Conservation (phyloP, 106 monocot genomes). For the Dendrobium nobile region DNA sequence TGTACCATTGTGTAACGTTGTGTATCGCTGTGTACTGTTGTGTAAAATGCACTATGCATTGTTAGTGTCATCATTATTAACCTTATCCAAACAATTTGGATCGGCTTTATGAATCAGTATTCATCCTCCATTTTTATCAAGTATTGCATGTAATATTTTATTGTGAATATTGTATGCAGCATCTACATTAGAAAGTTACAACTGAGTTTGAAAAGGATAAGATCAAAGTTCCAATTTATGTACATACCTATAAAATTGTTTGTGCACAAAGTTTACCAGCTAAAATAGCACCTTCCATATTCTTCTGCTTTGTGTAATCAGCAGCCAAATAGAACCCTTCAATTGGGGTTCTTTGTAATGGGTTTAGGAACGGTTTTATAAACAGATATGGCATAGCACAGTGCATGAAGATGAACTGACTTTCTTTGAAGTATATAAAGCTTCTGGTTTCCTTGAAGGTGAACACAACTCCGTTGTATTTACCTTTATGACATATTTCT, state of each 20-base stretch:
- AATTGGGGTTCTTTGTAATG: constrained; percentile 87
- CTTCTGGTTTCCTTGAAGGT: not conserved
- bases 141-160: not conserved
- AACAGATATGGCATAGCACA: constrained; percentile 52
- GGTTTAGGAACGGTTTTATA: constrained; percentile 94
- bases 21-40: too few relatives aligned
- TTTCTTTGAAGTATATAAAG: not conserved
- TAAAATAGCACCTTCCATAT: constrained; percentile 97
- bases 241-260: constrained; percentile 74
- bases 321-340: constrained; percentile 92
- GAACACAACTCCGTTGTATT: too few relatives aligned
- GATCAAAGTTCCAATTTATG: not conserved
- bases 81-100: too few relatives aligned
- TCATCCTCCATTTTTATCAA: not conserved
- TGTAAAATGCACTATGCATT: too few relatives aligned
- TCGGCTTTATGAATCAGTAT: too few relatives aligned
- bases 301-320: constrained; percentile 97
- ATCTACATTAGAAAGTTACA: not conserved
- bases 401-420: not conserved
- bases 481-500: too few relatives aligned
- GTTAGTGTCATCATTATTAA: not conserved
- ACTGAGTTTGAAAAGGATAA: not conserved
- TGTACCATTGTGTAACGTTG: too few relatives aligned
- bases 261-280: constrained; percentile 94
- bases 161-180: not conserved